Evolutionary conservation across 2,329 filamentous ascomycete genomes (phyloP).

Genomic region (Trichoderma lentiforme): DNA sequence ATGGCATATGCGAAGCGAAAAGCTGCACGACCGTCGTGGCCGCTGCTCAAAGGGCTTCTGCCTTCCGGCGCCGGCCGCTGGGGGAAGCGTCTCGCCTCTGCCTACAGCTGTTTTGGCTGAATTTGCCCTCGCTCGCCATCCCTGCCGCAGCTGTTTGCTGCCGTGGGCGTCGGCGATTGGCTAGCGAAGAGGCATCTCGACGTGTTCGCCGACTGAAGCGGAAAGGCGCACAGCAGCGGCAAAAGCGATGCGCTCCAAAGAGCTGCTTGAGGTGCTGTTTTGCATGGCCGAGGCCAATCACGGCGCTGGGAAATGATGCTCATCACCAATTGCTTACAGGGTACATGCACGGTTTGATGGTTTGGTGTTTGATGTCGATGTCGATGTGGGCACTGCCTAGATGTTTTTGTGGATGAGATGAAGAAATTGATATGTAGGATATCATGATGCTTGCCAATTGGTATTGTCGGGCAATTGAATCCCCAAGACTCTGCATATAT

Average conservation of each 20-base stretch:
- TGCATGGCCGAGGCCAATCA: slow-evolving; percentile 2
- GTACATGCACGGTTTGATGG: background rate
- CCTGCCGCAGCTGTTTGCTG: slow-evolving; percentile 16
- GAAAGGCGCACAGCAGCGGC: background rate
- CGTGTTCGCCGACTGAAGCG: slow-evolving; percentile 7
- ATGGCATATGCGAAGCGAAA: background rate
- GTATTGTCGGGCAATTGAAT: background rate
- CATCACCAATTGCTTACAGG: background rate
- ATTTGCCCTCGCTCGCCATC: background rate
- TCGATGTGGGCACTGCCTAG: background rate
- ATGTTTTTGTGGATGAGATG: background rate
- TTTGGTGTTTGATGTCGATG: background rate
- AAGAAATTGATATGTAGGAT: background rate
- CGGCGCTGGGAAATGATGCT: slow-evolving; percentile 5
- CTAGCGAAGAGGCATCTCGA: background rate
- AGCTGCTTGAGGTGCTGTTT: background rate
- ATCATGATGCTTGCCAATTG: background rate
- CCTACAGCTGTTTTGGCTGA: background rate
- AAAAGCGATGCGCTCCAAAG: background rate
- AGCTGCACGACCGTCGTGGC: slow-evolving; percentile 48
- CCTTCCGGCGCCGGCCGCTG: background rate
- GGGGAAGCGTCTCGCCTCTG: background rate
- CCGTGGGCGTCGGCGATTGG: slow-evolving; percentile 22
- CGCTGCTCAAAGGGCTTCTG: slow-evolving; percentile 41
- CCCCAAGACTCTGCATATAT: background rate